A percentile compares a stretch with the other conserved stretches of the same genome.
Conservation (phyloP, 805 yeast genomes). For the Tetrapisispora nanseiensis region DNA sequence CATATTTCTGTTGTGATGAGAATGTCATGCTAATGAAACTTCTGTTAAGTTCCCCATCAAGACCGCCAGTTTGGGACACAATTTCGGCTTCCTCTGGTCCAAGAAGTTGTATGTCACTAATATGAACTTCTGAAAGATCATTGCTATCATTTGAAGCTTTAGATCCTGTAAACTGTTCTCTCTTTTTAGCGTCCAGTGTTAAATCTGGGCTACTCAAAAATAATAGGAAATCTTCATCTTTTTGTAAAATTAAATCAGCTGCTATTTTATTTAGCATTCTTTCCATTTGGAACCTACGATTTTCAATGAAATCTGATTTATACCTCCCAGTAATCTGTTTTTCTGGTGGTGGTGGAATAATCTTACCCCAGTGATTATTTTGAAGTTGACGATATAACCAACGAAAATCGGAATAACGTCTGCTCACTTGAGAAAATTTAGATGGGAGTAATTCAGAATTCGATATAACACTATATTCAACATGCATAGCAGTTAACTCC, state of each 20-base stretch:
- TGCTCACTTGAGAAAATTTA: constrained; percentile 49
- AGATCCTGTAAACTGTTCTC: constrained; percentile 52
- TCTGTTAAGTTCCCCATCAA: constrained; percentile 47
- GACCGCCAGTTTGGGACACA: constrained; percentile 18
- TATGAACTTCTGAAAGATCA: constrained; percentile 28
- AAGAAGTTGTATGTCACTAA: constrained; percentile 22
- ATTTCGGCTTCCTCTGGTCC: constrained; percentile 24
- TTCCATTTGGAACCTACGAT: constrained; percentile 58
- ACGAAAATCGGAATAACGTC: constrained; percentile 83
- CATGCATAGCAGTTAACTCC: constrained; percentile 79
- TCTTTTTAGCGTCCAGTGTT: constrained; percentile 51
- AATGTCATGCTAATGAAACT: constrained; percentile 57
- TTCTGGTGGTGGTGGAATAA: constrained; percentile 91
- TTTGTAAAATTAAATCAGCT: constrained; percentile 41
- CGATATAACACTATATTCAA: constrained; percentile 72
- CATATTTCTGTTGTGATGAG: constrained; percentile 53
- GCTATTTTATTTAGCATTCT: constrained; percentile 76
- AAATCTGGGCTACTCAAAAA: constrained; percentile 70
- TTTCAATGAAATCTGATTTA: constrained; percentile 81
- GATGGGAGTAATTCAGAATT: constrained; percentile 33
- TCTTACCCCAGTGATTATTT: constrained; percentile 75
- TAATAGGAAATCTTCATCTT: constrained; percentile 65
- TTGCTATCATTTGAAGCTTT: constrained; percentile 37
- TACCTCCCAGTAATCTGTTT: constrained; percentile 90
- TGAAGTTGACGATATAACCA: constrained; percentile 87